Evolutionary conservation across 192 early-diverging fungal species (phyloP).

Genomic region (Lobosporangium transversale): DNA sequence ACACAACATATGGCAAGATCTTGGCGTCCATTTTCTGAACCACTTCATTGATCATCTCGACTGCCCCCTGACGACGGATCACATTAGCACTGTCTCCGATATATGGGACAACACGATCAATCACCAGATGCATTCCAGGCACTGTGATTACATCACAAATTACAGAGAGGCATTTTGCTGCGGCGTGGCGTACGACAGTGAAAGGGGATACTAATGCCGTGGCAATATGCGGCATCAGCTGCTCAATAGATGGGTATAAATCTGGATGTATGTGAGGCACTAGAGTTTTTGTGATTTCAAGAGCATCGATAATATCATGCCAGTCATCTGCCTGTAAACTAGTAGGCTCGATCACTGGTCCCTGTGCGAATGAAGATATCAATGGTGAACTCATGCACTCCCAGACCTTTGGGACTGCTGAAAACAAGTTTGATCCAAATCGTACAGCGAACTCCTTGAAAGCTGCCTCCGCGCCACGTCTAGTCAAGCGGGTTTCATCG

Average conservation of each 20-base stretch:
- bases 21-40: slow-evolving; percentile 80
- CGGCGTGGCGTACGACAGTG: slow-evolving; percentile 80
- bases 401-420: slow-evolving; percentile 78
- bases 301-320: slow-evolving; percentile 80
- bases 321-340: slow-evolving; percentile 48
- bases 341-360: slow-evolving; percentile 30
- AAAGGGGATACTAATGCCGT: slow-evolving; percentile 72
- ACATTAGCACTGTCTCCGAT: slow-evolving; percentile 76
- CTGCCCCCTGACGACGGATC: slow-evolving; percentile 85
- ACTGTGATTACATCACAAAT: slow-evolving; percentile 75
- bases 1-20: slow-evolving; percentile 96
- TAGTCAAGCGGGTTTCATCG: slow-evolving; percentile 65
- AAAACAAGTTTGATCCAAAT: slow-evolving; percentile 76
- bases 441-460: slow-evolving; percentile 69
- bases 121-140: slow-evolving; percentile 80
- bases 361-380: slow-evolving; percentile 52
- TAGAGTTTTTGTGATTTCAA: slow-evolving; percentile 78
- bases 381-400: slow-evolving; percentile 62
- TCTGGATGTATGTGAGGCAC: slow-evolving; percentile 66
- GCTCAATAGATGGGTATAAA: slow-evolving; percentile 54
- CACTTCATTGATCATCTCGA: slow-evolving; percentile 85
- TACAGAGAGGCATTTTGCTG: slow-evolving; percentile 80
- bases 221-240: slow-evolving; percentile 72
- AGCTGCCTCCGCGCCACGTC: slow-evolving; percentile 73
- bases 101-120: slow-evolving; percentile 80